Evolutionary conservation across 139 green algal species (phyloP).

Genomic region (Haematococcus sp.): DNA sequence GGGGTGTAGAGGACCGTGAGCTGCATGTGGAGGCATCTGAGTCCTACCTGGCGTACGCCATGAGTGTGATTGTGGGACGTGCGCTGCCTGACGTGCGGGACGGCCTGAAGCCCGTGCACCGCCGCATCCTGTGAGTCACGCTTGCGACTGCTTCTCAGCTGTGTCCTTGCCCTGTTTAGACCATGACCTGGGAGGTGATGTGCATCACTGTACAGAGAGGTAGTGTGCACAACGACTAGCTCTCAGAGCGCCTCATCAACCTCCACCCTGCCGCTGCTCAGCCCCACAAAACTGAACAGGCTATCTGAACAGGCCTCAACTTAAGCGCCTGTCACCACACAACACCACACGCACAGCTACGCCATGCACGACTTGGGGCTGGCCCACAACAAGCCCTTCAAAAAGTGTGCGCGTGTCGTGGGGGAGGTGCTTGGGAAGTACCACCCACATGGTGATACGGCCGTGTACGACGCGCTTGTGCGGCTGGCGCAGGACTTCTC

Average conservation of each 20-base stretch:
- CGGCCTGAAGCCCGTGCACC: constrained; percentile 97
- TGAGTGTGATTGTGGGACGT: constrained; percentile 95
- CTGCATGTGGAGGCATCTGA: constrained; percentile 51
- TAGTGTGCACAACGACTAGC: no score
- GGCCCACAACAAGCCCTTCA: constrained; percentile 45
- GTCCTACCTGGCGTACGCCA: constrained; percentile 81
- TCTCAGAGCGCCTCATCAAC: no score
- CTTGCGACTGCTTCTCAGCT: no score
- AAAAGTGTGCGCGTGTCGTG: constrained; percentile 90
- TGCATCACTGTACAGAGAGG: not conserved
- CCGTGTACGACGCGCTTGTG: constrained; percentile 94
- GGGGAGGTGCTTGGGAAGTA: constrained; percentile 98
- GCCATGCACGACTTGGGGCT: constrained; percentile 94
- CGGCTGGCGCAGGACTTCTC: constrained; percentile 90
- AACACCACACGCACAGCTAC: constrained; percentile 19
- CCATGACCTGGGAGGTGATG: constrained; percentile 47
- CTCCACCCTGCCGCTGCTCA: no score
- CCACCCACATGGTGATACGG: constrained; percentile 92
- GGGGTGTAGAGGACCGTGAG: constrained; percentile 37
- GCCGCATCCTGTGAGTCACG: constrained; percentile 87
- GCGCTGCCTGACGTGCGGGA: constrained; percentile 95
- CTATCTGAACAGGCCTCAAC: no score
- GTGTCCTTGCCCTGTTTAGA: no score
- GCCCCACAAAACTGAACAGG: no score
- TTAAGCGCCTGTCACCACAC: no score